phyloP scores from a whole-genome alignment of 2,329 filamentous ascomycete genomes.

The Ophiostoma sp. region DNA sequence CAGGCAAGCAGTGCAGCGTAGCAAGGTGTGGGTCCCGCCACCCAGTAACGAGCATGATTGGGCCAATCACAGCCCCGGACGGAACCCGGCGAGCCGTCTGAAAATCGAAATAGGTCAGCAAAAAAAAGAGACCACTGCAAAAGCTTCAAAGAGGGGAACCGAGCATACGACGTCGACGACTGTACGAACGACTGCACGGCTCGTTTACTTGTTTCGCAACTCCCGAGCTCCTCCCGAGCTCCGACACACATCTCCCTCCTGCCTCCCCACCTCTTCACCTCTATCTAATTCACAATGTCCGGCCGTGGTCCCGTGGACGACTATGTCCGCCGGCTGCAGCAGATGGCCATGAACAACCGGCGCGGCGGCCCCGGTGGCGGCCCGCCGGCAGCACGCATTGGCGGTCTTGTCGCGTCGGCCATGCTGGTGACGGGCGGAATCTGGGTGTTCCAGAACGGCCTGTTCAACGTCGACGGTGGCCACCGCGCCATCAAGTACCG shows the following conservation, averaged over 20 bases:
- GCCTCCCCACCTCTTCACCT: not conserved
- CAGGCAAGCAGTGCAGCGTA: conserved; percentile 4
- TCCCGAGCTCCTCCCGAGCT: not conserved
- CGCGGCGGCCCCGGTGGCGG: conserved; percentile 36
- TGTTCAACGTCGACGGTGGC: conserved; percentile 90
- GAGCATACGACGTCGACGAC: not conserved
- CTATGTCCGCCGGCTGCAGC: conserved; percentile 47
- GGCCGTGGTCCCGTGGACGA: conserved; percentile 43
- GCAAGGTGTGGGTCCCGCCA: not conserved
- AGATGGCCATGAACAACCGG: conserved; percentile 42
- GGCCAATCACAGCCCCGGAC: not conserved
- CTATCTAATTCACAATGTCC: conserved; percentile 31
- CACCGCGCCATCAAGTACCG: conserved; percentile 99
- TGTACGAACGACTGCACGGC: not conserved
- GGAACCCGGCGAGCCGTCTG: conserved; percentile 8
- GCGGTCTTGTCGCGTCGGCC: conserved; percentile 39
- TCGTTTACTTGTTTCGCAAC: not conserved
- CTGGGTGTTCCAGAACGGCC: conserved; percentile 52
- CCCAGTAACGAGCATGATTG: not conserved
- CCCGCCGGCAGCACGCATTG: conserved; percentile 33
- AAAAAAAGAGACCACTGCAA: conserved; percentile 14
- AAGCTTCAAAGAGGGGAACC: conserved; percentile 15
- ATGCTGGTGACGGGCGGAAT: conserved; percentile 45
- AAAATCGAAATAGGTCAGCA: conserved; percentile 12
- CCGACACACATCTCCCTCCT: not conserved